Percentiles rank a stretch among this genome's conserved stretches.
phyloP scores from a whole-genome alignment of 768 basidiomycete genomes.

The Hypholoma fasciculare region DNA sequence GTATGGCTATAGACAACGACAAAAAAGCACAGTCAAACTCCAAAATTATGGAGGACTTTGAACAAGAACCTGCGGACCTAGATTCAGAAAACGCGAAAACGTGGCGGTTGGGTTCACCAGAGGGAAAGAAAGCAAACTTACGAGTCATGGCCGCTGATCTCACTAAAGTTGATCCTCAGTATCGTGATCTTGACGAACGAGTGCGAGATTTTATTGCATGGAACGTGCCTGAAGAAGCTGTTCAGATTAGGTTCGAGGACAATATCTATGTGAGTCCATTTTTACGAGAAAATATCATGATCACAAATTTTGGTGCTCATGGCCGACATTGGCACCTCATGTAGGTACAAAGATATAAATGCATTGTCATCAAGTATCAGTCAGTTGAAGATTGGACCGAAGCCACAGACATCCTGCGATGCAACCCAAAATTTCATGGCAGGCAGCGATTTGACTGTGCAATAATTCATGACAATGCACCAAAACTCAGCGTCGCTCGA shows the following conservation, averaged over 20 bases:
- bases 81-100: neutral
- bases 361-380: constrained; percentile 21
- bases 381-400: constrained; percentile 26
- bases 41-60: constrained; percentile 7
- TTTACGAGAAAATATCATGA: no score
- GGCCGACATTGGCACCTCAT: neutral
- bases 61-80: neutral
- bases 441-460: constrained; percentile 17
- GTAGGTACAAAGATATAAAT: constrained; percentile 23
- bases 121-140: constrained; percentile 8
- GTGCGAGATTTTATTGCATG: constrained; percentile 13
- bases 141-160: constrained; percentile 1
- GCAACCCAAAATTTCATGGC: constrained; percentile 23
- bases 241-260: constrained; percentile 12
- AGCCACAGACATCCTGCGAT: constrained; percentile 22
- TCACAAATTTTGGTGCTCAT: neutral
- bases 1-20: constrained; percentile 22
- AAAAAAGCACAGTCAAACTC: constrained; percentile 4
- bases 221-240: constrained; percentile 13
- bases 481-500: constrained; percentile 13
- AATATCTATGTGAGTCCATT: constrained; percentile 10
- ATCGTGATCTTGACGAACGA: constrained; percentile 9
- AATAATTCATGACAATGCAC: constrained; percentile 17
- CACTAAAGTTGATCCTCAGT: constrained; percentile 1
- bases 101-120: constrained; percentile 13